These are phyloP conservation scores for Hordeum pubiflorum DNA, from an alignment of 202 grass and related monocot genomes.

Conservation along the genomic window DNA sequence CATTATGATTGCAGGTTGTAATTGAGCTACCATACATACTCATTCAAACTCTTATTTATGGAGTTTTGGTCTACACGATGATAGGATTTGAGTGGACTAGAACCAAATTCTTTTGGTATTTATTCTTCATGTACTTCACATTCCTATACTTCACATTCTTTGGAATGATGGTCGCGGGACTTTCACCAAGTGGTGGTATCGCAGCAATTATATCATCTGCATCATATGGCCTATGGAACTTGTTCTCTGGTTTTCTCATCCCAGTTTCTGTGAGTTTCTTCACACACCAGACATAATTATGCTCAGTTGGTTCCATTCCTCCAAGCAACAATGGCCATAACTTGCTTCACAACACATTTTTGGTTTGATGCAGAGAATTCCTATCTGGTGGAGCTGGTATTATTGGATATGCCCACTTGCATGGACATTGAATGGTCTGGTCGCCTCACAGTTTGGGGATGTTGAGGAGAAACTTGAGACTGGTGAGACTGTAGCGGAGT, in stretches of 20 bases:
- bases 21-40: constrained; percentile 42
- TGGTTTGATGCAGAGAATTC: constrained; percentile 28
- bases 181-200: constrained; percentile 32
- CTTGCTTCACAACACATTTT: not conserved
- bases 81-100: constrained; percentile 49
- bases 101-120: constrained; percentile 50
- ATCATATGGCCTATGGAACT: constrained; percentile 40
- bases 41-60: constrained; percentile 37
- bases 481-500: constrained; percentile 11
- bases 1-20: constrained; percentile 13
- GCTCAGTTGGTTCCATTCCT: not conserved
- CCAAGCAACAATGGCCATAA: not conserved
- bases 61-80: constrained; percentile 33
- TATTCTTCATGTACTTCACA: constrained; percentile 56
- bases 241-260: constrained; percentile 49
- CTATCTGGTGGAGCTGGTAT: constrained; percentile 56
- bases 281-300: not conserved
- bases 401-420: constrained; percentile 36
- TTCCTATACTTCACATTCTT: constrained; percentile 50
- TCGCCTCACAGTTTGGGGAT: constrained; percentile 49
- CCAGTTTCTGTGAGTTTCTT: constrained; percentile 29
- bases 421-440: constrained; percentile 53
- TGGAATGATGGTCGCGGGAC: constrained; percentile 44
- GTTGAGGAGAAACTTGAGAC: constrained; percentile 3
- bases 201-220: constrained; percentile 25